Evolutionary conservation across 2,329 filamentous ascomycete species (phyloP).

Genomic region (Xylariaceae sp.): DNA sequence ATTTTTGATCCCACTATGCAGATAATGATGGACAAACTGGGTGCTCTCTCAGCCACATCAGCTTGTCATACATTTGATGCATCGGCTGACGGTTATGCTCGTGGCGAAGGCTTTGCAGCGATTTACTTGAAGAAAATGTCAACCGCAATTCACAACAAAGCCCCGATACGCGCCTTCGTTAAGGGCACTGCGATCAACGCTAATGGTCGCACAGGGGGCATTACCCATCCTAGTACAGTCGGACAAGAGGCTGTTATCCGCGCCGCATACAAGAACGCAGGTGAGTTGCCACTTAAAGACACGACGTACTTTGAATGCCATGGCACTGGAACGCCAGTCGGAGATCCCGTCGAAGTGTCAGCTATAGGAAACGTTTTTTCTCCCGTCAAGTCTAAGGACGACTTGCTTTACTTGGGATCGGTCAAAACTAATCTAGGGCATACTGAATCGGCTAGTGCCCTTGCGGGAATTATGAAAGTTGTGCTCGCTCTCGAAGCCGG

Average conservation of each 20-base stretch:
- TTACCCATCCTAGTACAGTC: conserved; percentile 27
- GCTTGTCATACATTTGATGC: conserved; percentile 31
- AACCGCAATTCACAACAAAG: conserved; percentile 10
- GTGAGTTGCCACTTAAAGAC: conserved; percentile 19
- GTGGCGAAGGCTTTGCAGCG: conserved; percentile 29
- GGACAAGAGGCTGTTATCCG: conserved; percentile 36
- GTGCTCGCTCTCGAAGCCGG: conserved; percentile 35
- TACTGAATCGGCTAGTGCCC: conserved; percentile 37
- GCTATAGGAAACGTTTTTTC: conserved; percentile 39
- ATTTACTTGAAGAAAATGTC: conserved; percentile 33
- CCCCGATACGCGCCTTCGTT: conserved; percentile 32
- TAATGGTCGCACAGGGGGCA: conserved; percentile 33
- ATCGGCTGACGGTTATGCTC: conserved; percentile 31
- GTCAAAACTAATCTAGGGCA: conserved; percentile 35
- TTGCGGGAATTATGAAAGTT: conserved; percentile 35
- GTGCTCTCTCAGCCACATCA: conserved; percentile 18
- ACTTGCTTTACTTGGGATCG: conserved; percentile 32
- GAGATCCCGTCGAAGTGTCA: conserved; percentile 48
- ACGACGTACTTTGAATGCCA: conserved; percentile 31
- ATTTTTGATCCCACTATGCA: conserved; percentile 34
- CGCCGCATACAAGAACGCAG: conserved; percentile 30
- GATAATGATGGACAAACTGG: conserved; percentile 32
- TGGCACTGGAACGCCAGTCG: conserved; percentile 48
- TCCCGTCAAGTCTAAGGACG: conserved; percentile 22
- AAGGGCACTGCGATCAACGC: conserved; percentile 33